Base-by-base conservation (phyloP, 2,329 filamentous ascomycete species). In the Phyllosticta paracitricarpa region DNA sequence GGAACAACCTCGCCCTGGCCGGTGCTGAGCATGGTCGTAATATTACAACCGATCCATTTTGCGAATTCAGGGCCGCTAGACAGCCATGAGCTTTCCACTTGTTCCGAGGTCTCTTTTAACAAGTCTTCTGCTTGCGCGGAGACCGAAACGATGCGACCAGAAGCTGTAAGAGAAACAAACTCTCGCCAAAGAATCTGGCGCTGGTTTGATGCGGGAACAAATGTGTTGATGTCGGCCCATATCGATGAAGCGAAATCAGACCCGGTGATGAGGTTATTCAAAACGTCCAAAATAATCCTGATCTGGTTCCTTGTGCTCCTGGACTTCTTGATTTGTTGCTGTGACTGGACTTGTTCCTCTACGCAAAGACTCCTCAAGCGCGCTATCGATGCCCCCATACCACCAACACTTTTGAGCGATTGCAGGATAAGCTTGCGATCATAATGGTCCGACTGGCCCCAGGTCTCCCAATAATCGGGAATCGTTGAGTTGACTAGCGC, bases 391-490 rank as follows among this genome's bases (percentile, higher is more conserved):
- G 89, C 88, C 64, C 91, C 93, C 33, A 96, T 73, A 0, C 91
- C 92, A 2, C 87, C 81, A 17, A 94, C 78, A 69, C 86, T 96
- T 61, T 81, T 81, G 4, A 99, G 76, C 68, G 86, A 89, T 63
- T 75, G 72, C 1, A 89, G 66, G 17, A 97, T 75, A 2, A 82
- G 72, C 51, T 22, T 12, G 33, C 51, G 51, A 22, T 25, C 51
- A 53, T 14, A 4, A 53, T 53, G 19, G n/a, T 55, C 19, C n/a
- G 66, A 62, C 51, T 67, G 63, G 48, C 78, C 75, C 17, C 93
- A 69, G 8, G 84, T 68, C 2, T 79, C 70, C 93, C 94, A 97
- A 73, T 93, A 96, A 69, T 92, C 89, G 1, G 89, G 89, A 7
- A 91, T 78, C 26, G 89, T 91, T 33, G 86, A 83, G 17, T 82